Evolutionary conservation across 768 basidiomycete species (phyloP).

Genomic region (Mrakia hoshinonis): DNA sequence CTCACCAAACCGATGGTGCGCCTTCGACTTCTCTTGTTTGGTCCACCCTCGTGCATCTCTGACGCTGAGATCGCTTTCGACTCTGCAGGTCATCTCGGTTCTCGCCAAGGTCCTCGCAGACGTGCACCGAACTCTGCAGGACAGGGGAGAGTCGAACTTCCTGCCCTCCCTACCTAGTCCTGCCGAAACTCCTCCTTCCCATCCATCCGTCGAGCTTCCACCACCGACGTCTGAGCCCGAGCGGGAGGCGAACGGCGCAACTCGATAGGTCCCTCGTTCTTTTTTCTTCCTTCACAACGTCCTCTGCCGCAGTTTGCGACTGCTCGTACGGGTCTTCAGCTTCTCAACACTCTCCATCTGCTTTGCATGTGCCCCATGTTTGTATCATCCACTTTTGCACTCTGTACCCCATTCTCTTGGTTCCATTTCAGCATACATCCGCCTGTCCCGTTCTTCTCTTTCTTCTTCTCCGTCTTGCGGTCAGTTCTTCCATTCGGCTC

Average conservation of each 20-base stretch:
- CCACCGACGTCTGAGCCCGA: background rate
- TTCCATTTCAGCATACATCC: no score
- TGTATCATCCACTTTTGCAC: no score
- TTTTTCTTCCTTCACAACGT: background rate
- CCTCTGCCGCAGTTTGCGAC: no score
- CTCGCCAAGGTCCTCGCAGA: slow-evolving; percentile 6
- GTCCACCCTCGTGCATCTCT: background rate
- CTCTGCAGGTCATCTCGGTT: slow-evolving; percentile 1
- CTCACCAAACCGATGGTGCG: slow-evolving; percentile 9
- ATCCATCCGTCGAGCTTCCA: no score
- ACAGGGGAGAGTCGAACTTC: background rate
- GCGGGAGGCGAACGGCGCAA: background rate
- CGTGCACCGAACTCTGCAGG: background rate
- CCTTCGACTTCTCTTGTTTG: background rate
- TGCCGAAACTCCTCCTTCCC: no score
- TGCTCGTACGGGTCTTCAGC: no score
- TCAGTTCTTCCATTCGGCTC: no score
- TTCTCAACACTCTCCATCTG: background rate
- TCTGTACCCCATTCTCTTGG: no score
- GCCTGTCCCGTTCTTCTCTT: no score
- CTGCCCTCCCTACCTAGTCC: background rate
- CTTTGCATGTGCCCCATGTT: no score
- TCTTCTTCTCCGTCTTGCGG: no score
- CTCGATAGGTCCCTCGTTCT: background rate
- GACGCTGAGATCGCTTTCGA: background rate